Base-by-base conservation (phyloP, 192 early-diverging fungal species). In the Entrophospora sp. region DNA sequence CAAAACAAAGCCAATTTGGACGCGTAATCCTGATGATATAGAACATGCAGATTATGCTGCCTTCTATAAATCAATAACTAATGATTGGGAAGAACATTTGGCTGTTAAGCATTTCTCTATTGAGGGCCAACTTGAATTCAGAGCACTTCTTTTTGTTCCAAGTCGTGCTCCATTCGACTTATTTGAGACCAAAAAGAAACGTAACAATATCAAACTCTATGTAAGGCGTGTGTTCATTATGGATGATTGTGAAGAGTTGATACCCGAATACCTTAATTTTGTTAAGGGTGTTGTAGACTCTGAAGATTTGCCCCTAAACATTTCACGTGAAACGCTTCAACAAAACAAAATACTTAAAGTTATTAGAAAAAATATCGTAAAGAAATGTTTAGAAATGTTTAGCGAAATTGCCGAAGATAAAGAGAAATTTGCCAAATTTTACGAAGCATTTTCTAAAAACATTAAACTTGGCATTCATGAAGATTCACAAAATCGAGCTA, bases 281-380 rank as follows among this genome's bases (percentile, higher is more conserved):
- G 83, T 99, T 89, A 95, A 97, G 92, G 97, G 94, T 81, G 89
- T 99, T 74, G 97, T 99, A 74, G 97, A 99, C 83, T 96, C 97
- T 72, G 97, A 99, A 87, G 95, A 99, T 78, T 83, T 99, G 62
- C 97, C 97, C 55, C 89, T 99, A 71, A 99, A 99, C 91, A 91
- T 78, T n/a, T n/a, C n/a, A n/a, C n/a, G n/a, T n/a, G n/a, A n/a
- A n/a, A n/a, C n/a, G n/a, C n/a, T n/a, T n/a, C 97, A 99, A 82
- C 94, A 97, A 83, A 96, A 96, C 91, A 95, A 94, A 90, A 95
- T 96, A 73, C 83, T 99, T 68, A 96, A 96, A 90, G 93, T 96
- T 71, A 93, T 99, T 78, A 88, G 89, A 81, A 97, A 97, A 91
- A 96, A 95, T 89, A 79, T 99, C 37, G 89, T 96, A 84, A 95